phyloP scores from a whole-genome alignment of 2,329 filamentous ascomycete genomes.

The Plectosphaerella sp. region DNA sequence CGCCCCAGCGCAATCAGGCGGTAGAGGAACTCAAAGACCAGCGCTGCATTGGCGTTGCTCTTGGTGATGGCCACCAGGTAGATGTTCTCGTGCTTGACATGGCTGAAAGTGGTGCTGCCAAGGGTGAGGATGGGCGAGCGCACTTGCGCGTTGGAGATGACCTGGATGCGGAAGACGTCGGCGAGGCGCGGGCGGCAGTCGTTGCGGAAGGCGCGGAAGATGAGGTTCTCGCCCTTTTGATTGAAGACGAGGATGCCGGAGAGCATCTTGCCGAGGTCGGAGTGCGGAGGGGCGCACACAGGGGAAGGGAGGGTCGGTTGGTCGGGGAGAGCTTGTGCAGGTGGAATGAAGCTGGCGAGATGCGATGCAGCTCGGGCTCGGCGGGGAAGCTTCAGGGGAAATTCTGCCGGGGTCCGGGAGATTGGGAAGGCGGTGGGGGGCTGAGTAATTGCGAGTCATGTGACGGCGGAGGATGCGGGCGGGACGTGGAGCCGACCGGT shows the following conservation, averaged over 20 bases:
- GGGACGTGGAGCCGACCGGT: no score
- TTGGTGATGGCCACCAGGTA: slow-evolving; percentile 97
- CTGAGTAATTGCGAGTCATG: no score
- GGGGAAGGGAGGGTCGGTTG: background rate
- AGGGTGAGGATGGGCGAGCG: slow-evolving; percentile 96
- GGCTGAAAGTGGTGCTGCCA: slow-evolving; percentile 96
- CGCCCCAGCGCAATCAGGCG: slow-evolving; percentile 83
- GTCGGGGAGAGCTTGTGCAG: background rate
- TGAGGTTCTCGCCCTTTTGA: slow-evolving; percentile 99
- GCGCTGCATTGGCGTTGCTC: slow-evolving; percentile 96
- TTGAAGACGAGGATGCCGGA: slow-evolving; percentile 98
- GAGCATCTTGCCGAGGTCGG: slow-evolving; percentile 60
- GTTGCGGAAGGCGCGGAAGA: slow-evolving; percentile 97
- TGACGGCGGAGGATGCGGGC: no score
- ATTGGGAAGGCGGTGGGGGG: background rate
- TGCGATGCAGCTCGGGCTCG: background rate
- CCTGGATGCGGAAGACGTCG: slow-evolving; percentile 98
- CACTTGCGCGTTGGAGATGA: slow-evolving; percentile 97
- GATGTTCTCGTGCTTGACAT: slow-evolving; percentile 99
- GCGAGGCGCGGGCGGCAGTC: slow-evolving; percentile 96
- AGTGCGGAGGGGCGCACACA: background rate
- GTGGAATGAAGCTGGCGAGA: slow-evolving; percentile 3
- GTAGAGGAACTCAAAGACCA: slow-evolving; percentile 98
- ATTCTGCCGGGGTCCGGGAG: slow-evolving; percentile 9
- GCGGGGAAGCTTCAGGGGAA: slow-evolving; percentile 6